A percentile compares a stretch with the other conserved stretches of the same genome.
phyloP scores from a whole-genome alignment of 2,329 filamentous ascomycete genomes.

The Microsporum ferrugineum region DNA sequence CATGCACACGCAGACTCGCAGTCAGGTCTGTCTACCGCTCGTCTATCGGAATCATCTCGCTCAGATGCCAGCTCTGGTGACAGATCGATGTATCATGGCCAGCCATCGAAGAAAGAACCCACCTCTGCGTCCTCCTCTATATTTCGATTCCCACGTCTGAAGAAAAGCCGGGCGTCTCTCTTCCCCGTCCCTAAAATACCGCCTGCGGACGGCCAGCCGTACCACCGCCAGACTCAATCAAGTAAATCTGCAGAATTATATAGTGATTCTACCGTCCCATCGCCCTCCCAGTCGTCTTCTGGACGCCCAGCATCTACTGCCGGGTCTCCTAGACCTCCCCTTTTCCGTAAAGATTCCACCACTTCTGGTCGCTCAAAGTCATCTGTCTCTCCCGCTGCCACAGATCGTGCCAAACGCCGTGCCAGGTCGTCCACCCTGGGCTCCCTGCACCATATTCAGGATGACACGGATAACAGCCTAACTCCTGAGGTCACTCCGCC shows the following conservation, averaged over 20 bases:
- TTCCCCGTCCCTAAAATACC: constrained; percentile 75
- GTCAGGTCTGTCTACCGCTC: constrained; percentile 14
- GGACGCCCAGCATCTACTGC: constrained; percentile 40
- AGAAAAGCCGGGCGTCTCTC: constrained; percentile 61
- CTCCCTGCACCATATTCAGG: constrained; percentile 62
- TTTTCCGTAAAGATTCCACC: constrained; percentile 51
- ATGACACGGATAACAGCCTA: constrained; percentile 42
- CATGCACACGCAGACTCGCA: constrained; percentile 34
- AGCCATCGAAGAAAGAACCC: constrained; percentile 51
- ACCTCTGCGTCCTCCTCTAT: constrained; percentile 57
- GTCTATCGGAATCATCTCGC: constrained; percentile 75
- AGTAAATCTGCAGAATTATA: constrained; percentile 19
- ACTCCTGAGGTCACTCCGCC: constrained; percentile 26
- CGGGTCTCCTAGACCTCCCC: constrained; percentile 31
- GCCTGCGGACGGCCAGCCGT: constrained; percentile 30
- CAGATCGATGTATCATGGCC: constrained; percentile 47
- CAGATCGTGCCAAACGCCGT: constrained; percentile 45
- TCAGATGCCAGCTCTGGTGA: constrained; percentile 76
- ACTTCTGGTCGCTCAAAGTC: constrained; percentile 57
- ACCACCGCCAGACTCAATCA: constrained; percentile 12
- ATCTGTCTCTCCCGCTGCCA: constrained; percentile 45
- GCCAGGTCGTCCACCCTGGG: constrained; percentile 83
- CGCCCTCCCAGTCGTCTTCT: constrained; percentile 43
- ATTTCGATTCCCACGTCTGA: constrained; percentile 68
- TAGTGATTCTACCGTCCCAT: constrained; percentile 30